A percentile compares a stretch with the other conserved stretches of the same genome.
Conservation (phyloP, 352 stramenopile genomes). For the Globisporangium paroecandrum region DNA sequence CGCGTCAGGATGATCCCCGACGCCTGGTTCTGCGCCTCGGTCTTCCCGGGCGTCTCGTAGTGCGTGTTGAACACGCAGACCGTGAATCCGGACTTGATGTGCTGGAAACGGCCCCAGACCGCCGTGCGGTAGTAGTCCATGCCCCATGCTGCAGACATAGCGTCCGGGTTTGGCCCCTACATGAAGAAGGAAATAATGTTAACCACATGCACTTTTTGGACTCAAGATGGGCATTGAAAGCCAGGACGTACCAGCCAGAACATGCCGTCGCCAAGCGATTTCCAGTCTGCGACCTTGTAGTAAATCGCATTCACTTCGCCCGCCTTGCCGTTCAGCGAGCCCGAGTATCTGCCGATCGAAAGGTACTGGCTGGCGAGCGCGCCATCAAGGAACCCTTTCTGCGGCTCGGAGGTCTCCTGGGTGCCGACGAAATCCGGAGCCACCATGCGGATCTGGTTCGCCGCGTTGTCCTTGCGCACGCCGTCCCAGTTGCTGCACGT, state of each 20-base stretch:
- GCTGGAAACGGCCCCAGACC: conserved; percentile 70
- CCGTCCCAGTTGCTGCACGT: conserved; percentile 63
- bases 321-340: conserved; percentile 54
- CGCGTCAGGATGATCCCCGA: conserved; percentile 61
- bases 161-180: conserved; percentile 43
- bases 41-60: conserved; percentile 77
- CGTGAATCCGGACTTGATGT: conserved; percentile 47
- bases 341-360: conserved; percentile 54
- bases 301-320: conserved; percentile 63
- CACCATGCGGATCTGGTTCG: conserved; percentile 49
- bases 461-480: conserved; percentile 58
- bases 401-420: conserved; percentile 73
- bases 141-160: conserved; percentile 46
- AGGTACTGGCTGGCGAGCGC: conserved; percentile 50
- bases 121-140: conserved; percentile 77
- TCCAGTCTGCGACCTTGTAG: conserved; percentile 59
- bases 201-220: not conserved
- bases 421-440: conserved; percentile 72
- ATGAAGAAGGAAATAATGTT: not conserved
- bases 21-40: conserved; percentile 60
- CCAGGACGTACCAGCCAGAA: conserved; percentile 49
- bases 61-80: conserved; percentile 81
- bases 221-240: too few species aligned
- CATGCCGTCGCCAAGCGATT: conserved; percentile 50
- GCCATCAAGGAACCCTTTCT: conserved; percentile 62